Percentiles rank a stretch among this genome's conserved stretches.
These are phyloP conservation scores for Amanita pallidorosea DNA, from an alignment of 768 basidiomycete genomes.

Conservation along the genomic window DNA sequence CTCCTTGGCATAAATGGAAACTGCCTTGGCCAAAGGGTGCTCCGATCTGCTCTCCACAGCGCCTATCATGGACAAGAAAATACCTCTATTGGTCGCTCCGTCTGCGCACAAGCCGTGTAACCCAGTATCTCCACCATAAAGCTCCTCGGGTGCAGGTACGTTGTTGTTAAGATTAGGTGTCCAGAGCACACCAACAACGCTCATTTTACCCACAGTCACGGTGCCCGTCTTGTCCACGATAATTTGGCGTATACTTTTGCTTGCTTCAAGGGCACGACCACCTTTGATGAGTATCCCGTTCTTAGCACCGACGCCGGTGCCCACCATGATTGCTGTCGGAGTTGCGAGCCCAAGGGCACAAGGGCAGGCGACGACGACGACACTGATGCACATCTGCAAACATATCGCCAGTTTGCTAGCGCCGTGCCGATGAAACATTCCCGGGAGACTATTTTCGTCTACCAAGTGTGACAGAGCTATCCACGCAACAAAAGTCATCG, in stretches of 20 bases:
- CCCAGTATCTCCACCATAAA: slow-evolving; percentile 32
- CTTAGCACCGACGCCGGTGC: slow-evolving; percentile 92
- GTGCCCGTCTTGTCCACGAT: slow-evolving; percentile 98
- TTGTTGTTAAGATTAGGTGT: slow-evolving; percentile 24
- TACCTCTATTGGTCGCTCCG: slow-evolving; percentile 44
- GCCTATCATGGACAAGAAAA: slow-evolving; percentile 71
- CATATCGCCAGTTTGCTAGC: slow-evolving; percentile 83
- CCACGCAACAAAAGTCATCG: slow-evolving; percentile 79
- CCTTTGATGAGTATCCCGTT: slow-evolving; percentile 99
- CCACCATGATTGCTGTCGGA: slow-evolving; percentile 99
- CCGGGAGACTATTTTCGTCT: slow-evolving; percentile 51
- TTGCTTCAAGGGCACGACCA: slow-evolving; percentile 87
- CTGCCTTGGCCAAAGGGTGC: slow-evolving; percentile 92
- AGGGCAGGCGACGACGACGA: slow-evolving; percentile 96
- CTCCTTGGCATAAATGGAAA: slow-evolving; percentile 73
- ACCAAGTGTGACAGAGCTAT: slow-evolving; percentile 57
- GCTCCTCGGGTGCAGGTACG: slow-evolving; percentile 19
- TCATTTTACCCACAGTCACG: slow-evolving; percentile 89
- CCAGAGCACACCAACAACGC: slow-evolving; percentile 73
- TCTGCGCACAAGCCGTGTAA: slow-evolving; percentile 46
- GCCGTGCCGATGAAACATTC: slow-evolving; percentile 78
- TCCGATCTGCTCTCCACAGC: slow-evolving; percentile 88
- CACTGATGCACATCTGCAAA: slow-evolving; percentile 94
- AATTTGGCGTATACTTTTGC: slow-evolving; percentile 69
- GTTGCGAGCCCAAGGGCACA: slow-evolving; percentile 95